Evolutionary conservation across 2,329 filamentous ascomycete genomes (phyloP), one percentile per base, ranked within the genome.

Genomic region (Botryotinia globosa): DNA sequence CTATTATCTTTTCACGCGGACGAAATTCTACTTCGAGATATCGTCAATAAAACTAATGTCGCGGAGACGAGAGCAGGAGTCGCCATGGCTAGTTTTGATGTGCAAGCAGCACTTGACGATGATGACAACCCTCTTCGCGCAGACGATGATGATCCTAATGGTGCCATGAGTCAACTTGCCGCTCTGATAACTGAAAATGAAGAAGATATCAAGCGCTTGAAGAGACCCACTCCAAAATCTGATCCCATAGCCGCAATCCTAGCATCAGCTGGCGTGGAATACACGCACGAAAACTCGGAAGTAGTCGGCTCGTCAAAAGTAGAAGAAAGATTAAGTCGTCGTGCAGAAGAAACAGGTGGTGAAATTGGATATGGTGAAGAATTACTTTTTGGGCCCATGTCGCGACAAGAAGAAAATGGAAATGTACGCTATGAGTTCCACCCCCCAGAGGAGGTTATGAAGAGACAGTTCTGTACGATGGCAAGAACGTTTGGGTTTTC

Each of bases 41-140:
- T 99, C 77, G 94, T 99, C 78, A 97, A 98, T 84, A 97, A 98
- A 82, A 98, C 96, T 42, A 99, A 99, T 79, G 90, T 99, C 69
- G 96, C 96, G 6, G 96, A 99, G 83, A 93, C 93, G 59, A 93
- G 91, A 79, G 94, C 92, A 0, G 95, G 94, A 0, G 92, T 98
- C 16, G 87, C 89, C 42, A 89, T 98, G 44, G 86, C 91, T n/a
- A 91, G 92, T 71, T 87, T 97, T 29, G 89, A 97, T 74, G 85
- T 93, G 77, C 87, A 91, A 25, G 85, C 89, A 74, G 87, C 86
- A 0, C 85, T 84, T 9, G 84, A 87, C 62, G 86, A 89, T 22
- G 86, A 87, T 3, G 85, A 87, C 29, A 80, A 80, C 56, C 80
- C 69, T 29, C 80, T 82, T 16, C 80, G 79, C 69, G 75, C 85